Base-by-base conservation (phyloP, 2,329 filamentous ascomycete genomes). In the Bertia moriformis region DNA sequence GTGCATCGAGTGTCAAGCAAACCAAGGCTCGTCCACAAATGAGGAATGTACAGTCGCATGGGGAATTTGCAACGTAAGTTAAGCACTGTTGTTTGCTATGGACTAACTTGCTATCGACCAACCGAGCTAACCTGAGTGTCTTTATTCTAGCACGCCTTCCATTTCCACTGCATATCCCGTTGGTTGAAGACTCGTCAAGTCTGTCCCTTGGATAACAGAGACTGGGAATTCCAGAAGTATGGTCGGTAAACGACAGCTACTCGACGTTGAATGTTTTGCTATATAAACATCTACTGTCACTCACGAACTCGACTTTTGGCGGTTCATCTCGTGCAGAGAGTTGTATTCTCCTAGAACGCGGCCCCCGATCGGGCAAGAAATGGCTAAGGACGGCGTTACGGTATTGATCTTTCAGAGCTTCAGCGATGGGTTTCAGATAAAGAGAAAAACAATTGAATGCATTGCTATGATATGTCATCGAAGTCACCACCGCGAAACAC, bases 221-320 rank as follows among this genome's bases (percentile, higher is more conserved):
- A 98, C 61, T 98, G 91, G 91, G 91, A 98, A 58, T 98, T 96
- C 69, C 91, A 98, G 63, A 98, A 96, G 62, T 98, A 98, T 58
- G 91, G 91, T 47, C 73, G 75, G 49, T 79, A 60, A n/a, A 29
- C n/a, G 10, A 29, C 10, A 29, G 24, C 24, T 29, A n/a, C n/a
- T n/a, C n/a, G n/a, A n/a, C n/a, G n/a, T n/a, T n/a, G n/a, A n/a
- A n/a, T n/a, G n/a, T n/a, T n/a, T n/a, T n/a, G n/a, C n/a, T n/a
- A n/a, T n/a, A n/a, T n/a, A n/a, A n/a, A n/a, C n/a, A n/a, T n/a
- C n/a, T n/a, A n/a, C n/a, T n/a, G n/a, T n/a, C n/a, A n/a, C n/a
- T n/a, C n/a, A n/a, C n/a, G n/a, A n/a, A n/a, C n/a, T n/a, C n/a
- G n/a, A n/a, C n/a, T n/a, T n/a, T n/a, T n/a, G n/a, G n/a, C n/a